Evolutionary conservation across 2,329 filamentous ascomycete species (phyloP).

Genomic region (Ophiocordyceps camponoti-leonardi): DNA sequence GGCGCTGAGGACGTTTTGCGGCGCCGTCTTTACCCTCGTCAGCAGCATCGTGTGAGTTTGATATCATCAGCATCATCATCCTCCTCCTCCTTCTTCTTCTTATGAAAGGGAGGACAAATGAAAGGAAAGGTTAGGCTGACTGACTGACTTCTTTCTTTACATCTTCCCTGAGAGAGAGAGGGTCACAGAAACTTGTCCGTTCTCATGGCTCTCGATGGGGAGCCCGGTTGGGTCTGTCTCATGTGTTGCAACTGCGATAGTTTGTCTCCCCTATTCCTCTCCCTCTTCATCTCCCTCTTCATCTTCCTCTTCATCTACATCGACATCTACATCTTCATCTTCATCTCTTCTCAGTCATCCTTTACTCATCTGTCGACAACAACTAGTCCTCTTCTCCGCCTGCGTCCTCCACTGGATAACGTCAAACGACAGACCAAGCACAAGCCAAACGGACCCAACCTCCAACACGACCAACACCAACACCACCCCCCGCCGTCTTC

Average conservation of each 20-base stretch:
- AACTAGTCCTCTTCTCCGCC: constrained; percentile 42
- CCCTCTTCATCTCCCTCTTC: too few species aligned
- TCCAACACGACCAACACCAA: constrained; percentile 3
- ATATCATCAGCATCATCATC: too few species aligned
- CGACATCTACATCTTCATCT: neutral
- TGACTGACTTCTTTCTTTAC: neutral
- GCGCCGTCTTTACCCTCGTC: constrained; percentile 35
- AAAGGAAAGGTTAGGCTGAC: too few species aligned
- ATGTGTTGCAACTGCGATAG: constrained; percentile 49
- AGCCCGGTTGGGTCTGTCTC: constrained; percentile 48
- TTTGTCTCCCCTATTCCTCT: constrained; percentile 2
- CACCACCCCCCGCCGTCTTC: too few species aligned
- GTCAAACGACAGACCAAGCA: constrained; percentile 19
- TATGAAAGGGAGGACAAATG: too few species aligned
- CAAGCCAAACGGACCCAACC: neutral
- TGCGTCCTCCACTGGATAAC: constrained; percentile 46
- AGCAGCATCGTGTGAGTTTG: constrained; percentile 40
- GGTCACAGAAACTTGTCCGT: constrained; percentile 37
- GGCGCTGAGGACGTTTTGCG: constrained; percentile 41
- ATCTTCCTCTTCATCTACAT: too few species aligned
- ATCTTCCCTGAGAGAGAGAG: too few species aligned
- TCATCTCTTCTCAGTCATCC: too few species aligned
- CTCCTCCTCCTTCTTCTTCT: too few species aligned
- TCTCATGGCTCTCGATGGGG: constrained; percentile 38
- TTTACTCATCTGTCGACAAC: too few species aligned